phyloP scores from a whole-genome alignment of 345 rosid genomes.

The Eucalyptus marginata region DNA sequence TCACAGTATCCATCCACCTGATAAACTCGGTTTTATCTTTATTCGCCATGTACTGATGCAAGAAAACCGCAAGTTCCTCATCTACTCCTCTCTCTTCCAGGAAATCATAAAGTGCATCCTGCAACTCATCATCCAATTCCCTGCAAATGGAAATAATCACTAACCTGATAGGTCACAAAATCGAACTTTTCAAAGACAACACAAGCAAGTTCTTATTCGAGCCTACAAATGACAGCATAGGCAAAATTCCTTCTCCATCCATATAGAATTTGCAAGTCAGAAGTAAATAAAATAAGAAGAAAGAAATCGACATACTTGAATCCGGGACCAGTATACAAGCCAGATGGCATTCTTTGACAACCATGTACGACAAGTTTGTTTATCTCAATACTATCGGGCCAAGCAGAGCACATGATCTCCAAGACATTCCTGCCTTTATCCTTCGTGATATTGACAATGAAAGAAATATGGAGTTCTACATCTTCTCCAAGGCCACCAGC shows the following conservation, averaged over 20 bases:
- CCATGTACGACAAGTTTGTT: constrained; percentile 36
- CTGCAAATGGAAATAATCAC: constrained; percentile 24
- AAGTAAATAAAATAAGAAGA: neutral
- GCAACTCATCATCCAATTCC: constrained; percentile 76
- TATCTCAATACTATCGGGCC: constrained; percentile 68
- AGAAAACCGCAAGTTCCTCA: constrained; percentile 60
- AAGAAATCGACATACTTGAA: constrained; percentile 34
- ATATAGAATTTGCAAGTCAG: neutral
- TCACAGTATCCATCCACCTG: constrained; percentile 66
- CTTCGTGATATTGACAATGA: constrained; percentile 63
- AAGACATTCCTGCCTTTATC: constrained; percentile 27
- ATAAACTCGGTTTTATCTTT: constrained; percentile 57
- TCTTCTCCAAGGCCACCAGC: constrained; percentile 7
- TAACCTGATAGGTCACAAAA: neutral
- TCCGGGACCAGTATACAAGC: constrained; percentile 55
- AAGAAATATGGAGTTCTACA: constrained; percentile 51
- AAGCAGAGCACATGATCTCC: constrained; percentile 75
- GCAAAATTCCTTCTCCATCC: neutral
- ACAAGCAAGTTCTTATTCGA: neutral
- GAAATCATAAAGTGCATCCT: constrained; percentile 49
- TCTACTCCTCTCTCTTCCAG: constrained; percentile 60
- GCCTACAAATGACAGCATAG: neutral
- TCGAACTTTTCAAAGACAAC: neutral
- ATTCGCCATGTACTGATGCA: constrained; percentile 68
- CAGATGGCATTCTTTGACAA: neutral